Evolutionary conservation across 1,284 basidiomycete species (phyloP), one percentile per base, ranked within the genome.

Genomic region (Cutaneotrichosporon mucoides): DNA sequence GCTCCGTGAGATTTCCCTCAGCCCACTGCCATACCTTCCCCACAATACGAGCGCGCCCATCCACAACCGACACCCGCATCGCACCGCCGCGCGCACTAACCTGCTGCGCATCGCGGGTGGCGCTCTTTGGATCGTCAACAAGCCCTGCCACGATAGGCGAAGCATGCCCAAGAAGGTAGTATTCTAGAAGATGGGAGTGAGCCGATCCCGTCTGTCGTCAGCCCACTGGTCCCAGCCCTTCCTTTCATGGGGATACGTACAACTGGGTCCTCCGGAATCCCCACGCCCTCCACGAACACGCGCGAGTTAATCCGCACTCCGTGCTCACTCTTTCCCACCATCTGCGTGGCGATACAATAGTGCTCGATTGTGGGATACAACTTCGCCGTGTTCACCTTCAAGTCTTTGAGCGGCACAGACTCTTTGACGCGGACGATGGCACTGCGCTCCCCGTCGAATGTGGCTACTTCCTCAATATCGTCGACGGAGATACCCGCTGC

Each of bases 241-340:
- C 38, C 38, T 9, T 12, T 4, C 2, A 40, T 12, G 38, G 38
- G 24, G 24, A 10, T 6, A 71, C 70, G 62, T 48, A 75, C 73
- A 5, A 75, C 72, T 34, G 70, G 67, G 60, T 75, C 73, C 56
- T 75, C 73, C 2, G 49, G 49, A 36, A 51, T 51, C 15, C 65
- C 64, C 5, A 40, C 9, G 44, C 70, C 61, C 2, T 68, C 66
- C 2, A 44, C 63, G 53, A 71, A 71, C 37, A 73, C 68, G 52
- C 73, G 56, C 13, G 68, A 68, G 43, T 65, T 60, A 57, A 64
- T 53, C 34, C 40, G 33, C 8, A 57, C 49, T 7, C 55, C 55
- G 8, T 38, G 42, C 0, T 45, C 49, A 6, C 53, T 41, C 12
- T 8, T n/a, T 0, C 52, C 55, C 3, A 35, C 9, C 0, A 59